Conservation (phyloP, 2,329 filamentous ascomycete genomes). For the Aspergillus sp. region DNA sequence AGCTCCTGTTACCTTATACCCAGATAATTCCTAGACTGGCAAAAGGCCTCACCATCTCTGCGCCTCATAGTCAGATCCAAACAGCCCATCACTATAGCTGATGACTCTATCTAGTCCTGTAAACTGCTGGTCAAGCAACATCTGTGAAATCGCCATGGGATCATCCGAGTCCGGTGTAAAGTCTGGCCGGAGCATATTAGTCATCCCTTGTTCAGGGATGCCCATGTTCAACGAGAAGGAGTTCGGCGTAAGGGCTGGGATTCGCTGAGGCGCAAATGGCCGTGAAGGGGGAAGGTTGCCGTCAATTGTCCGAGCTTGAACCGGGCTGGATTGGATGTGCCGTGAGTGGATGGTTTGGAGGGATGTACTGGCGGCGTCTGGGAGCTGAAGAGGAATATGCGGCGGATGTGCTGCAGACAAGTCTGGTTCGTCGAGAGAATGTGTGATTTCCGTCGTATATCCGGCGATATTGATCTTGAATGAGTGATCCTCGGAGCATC, state of each 20-base stretch:
- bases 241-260: not conserved
- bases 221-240: not conserved
- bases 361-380: not conserved
- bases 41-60: constrained; percentile 13
- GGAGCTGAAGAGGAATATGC: not conserved
- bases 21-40: too few relatives aligned
- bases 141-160: constrained; percentile 27
- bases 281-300: not conserved
- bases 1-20: too few relatives aligned
- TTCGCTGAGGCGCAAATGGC: not conserved
- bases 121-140: constrained; percentile 32
- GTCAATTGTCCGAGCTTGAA: not conserved
- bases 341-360: not conserved
- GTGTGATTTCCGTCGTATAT: constrained; percentile 19
- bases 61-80: constrained; percentile 15
- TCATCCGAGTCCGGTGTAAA: constrained; percentile 22
- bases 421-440: not conserved
- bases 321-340: not conserved
- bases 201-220: not conserved
- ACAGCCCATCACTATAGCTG: constrained; percentile 23
- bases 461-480: constrained; percentile 16
- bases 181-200: not conserved
- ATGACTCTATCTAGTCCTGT: constrained; percentile 35
- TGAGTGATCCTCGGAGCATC: constrained; percentile 7
- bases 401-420: not conserved